Conservation (phyloP, 306 rosid species). For the Adenanthera pavonina region DNA sequence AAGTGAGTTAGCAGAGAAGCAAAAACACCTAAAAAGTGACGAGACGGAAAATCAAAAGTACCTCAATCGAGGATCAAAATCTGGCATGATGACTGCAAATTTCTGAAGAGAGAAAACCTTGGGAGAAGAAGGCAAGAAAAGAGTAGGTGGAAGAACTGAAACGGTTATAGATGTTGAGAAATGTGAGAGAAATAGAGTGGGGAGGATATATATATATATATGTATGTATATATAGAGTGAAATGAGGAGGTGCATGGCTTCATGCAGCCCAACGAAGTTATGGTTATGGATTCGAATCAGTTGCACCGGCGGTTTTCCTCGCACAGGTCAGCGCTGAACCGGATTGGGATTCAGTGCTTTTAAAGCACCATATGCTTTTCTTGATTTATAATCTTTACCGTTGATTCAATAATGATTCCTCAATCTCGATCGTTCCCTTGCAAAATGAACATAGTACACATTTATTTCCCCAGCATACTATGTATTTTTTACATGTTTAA, state of each 20-base stretch:
- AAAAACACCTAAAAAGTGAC: neutral
- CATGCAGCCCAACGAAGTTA: conserved; percentile 16
- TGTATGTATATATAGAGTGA: neutral
- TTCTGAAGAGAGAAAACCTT: neutral
- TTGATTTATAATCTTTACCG: no score
- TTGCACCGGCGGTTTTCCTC: neutral
- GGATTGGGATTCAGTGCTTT: no score
- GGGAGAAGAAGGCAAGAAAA: neutral
- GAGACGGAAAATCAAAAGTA: neutral
- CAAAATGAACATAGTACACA: no score
- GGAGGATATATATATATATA: no score
- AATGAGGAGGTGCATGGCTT: conserved; percentile 10
- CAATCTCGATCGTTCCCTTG: no score
- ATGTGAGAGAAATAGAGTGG: neutral
- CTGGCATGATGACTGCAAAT: neutral
- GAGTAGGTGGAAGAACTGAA: neutral
- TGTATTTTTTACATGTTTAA: no score
- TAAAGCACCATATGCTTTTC: no score
- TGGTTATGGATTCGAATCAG: neutral
- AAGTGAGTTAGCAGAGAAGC: neutral
- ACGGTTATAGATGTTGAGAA: neutral
- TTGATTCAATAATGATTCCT: no score
- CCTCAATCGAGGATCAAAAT: neutral
- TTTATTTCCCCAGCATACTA: no score
- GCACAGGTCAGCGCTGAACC: no score